These are phyloP conservation scores for Botryotinia calthae DNA, from an alignment of 2,329 filamentous ascomycete genomes.

Conservation along the genomic window DNA sequence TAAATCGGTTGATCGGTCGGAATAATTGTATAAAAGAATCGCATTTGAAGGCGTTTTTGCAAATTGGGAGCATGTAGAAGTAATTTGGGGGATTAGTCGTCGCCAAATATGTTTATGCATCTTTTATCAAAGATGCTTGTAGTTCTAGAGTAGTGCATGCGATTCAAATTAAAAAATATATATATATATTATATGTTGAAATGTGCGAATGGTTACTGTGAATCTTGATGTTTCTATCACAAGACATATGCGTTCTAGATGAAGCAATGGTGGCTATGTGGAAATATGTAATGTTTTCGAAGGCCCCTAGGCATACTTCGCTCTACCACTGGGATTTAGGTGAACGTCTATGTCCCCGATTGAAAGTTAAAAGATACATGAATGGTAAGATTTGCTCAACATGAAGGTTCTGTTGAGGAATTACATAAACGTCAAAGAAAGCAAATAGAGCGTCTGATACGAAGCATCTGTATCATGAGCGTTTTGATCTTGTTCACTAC, in stretches of 20 bases:
- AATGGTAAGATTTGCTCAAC: no score
- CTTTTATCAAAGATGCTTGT: conserved; percentile 9
- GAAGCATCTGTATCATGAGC: background rate
- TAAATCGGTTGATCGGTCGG: background rate
- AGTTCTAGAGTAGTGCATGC: conserved; percentile 14
- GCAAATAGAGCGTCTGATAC: background rate
- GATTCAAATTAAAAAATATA: background rate
- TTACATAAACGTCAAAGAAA: background rate
- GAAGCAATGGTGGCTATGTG: background rate
- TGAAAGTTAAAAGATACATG: no score
- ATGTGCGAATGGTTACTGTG: background rate
- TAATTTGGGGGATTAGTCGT: conserved; percentile 8
- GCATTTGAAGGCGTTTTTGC: conserved; percentile 18
- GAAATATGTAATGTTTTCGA: background rate
- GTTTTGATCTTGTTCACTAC: background rate
- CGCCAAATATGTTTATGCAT: background rate
- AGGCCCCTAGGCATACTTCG: no score
- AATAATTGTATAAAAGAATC: conserved; percentile 14
- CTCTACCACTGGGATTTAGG: background rate
- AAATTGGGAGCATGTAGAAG: conserved; percentile 16
- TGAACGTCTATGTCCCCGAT: background rate
- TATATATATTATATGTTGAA: background rate
- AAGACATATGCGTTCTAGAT: background rate
- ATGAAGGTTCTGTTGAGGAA: background rate
- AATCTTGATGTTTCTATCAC: background rate